Evolutionary conservation across 2,329 filamentous ascomycete genomes (phyloP).

Genomic region (Neofusicoccum ribis): DNA sequence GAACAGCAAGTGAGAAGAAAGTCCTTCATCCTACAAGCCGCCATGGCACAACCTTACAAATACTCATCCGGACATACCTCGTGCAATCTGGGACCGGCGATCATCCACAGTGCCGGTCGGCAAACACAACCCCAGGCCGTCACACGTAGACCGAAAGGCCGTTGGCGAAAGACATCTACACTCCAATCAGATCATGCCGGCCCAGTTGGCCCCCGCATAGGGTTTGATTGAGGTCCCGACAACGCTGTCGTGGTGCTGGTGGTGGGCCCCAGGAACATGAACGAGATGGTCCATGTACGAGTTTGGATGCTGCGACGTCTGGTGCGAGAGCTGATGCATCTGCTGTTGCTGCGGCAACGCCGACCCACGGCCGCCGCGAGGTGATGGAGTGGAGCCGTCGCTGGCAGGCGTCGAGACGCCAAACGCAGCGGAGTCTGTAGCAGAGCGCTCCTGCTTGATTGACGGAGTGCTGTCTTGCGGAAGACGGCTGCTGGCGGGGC

Average conservation of each 20-base stretch:
- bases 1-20: neutral
- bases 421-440: neutral
- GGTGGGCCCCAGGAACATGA: neutral
- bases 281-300: constrained; percentile 14
- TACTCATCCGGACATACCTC: neutral
- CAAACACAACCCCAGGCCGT: neutral
- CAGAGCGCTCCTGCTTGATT: constrained; percentile 2
- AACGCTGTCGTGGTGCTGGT: constrained; percentile 13
- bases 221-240: constrained; percentile 6
- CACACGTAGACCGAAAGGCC: neutral
- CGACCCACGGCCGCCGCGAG: constrained; percentile 2
- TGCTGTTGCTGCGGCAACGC: neutral
- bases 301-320: neutral
- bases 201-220: neutral
- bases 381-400: neutral
- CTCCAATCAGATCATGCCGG: constrained; percentile 6
- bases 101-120: constrained; percentile 4
- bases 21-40: constrained; percentile 1
- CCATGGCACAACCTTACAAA: constrained; percentile 1
- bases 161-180: constrained; percentile 16
- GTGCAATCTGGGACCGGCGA: neutral
- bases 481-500: neutral
- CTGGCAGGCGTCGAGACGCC: neutral
- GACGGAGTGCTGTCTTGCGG: neutral
- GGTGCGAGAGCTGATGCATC: neutral